These are phyloP conservation scores for Pseudoturritis turrita DNA, from an alignment of 345 rosid genomes.

Conservation along the genomic window DNA sequence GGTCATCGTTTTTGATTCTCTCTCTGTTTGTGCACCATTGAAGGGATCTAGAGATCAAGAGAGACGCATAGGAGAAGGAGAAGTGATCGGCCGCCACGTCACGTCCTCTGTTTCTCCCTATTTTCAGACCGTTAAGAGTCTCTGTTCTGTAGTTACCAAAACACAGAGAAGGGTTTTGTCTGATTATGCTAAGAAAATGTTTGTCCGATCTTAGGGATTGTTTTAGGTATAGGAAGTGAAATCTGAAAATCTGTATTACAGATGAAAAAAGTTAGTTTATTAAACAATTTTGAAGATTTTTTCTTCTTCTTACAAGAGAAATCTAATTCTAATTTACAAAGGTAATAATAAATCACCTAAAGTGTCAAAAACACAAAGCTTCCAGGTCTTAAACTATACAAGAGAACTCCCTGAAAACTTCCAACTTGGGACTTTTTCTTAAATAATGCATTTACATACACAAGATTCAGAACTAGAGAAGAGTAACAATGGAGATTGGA, in stretches of 20 bases:
- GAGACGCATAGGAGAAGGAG: not conserved
- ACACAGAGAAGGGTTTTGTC: not conserved
- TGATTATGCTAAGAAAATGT: no score
- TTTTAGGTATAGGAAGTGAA: not conserved
- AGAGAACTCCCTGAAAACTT: conserved; percentile 2
- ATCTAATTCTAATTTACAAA: conserved; percentile 18
- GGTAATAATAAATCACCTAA: not conserved
- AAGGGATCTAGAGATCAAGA: not conserved
- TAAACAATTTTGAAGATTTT: conserved; percentile 25
- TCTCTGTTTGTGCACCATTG: not conserved
- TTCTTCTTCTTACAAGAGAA: conserved; percentile 24
- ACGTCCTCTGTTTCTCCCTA: not conserved
- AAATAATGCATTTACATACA: conserved; percentile 24
- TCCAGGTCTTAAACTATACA: conserved; percentile 18
- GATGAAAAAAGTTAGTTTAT: conserved; percentile 21
- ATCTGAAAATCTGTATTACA: not conserved
- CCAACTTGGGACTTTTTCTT: not conserved
- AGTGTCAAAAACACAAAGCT: conserved; percentile 5
- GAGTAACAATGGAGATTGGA: conserved; percentile 3
- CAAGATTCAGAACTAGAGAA: conserved; percentile 7
- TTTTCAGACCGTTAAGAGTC: not conserved
- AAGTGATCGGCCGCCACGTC: not conserved
- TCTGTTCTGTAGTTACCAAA: not conserved
- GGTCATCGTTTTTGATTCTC: not conserved
- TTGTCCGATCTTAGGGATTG: no score